Base-by-base conservation (phyloP, 1,284 basidiomycete genomes). In the Microbotryomycetes sp. region DNA sequence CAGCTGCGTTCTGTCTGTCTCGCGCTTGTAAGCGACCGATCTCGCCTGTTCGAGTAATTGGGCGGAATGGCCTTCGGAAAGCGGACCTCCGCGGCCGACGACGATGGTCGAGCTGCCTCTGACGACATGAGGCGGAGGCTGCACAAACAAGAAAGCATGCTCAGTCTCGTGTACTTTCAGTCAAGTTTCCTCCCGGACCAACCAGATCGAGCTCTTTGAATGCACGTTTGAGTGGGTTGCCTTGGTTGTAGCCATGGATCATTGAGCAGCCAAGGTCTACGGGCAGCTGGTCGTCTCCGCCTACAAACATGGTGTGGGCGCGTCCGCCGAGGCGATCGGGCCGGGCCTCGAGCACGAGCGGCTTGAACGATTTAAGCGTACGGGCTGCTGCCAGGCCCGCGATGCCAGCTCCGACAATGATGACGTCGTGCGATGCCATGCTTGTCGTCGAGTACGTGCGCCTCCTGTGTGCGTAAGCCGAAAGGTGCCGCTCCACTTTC, bases 281-380 rank as follows among this genome's bases (percentile, higher is more conserved):
- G 7, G 54, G 30, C 48, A n/a, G 31, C 11, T 48, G 26, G 7
- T 56, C 46, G 4, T 49, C 11, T 15, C 18, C 35, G 2, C 26
- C 23, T 6, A 24, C 47, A 28, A 45, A 16, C 2, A 50, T 24
- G 3, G 67, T 67, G 45, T 16, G 26, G 2, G 62, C 61, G 7
- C 67, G 21, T 2, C 67, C 67, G 18, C 67, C 67, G 23, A 59
- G 31, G 3, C 67, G 60, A n/a, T 26, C 5, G 18, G 11, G 35
- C 1, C 67, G 55, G 0, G 62, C 67, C 23, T 69, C 86, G 24
- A 87, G 76, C 45, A 87, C 76, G 24, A 75, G 78, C 72, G 80
- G 79, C 4, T 78, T 77, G 24, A 70, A 59, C 29, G 69, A 60
- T 2, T 69, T 69, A n/a, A 81, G 73, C 58, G 75, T 75, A 24